Base-by-base conservation (phyloP, 202 grass and related monocot genomes). In the Dendrocalamus latiflorus region DNA sequence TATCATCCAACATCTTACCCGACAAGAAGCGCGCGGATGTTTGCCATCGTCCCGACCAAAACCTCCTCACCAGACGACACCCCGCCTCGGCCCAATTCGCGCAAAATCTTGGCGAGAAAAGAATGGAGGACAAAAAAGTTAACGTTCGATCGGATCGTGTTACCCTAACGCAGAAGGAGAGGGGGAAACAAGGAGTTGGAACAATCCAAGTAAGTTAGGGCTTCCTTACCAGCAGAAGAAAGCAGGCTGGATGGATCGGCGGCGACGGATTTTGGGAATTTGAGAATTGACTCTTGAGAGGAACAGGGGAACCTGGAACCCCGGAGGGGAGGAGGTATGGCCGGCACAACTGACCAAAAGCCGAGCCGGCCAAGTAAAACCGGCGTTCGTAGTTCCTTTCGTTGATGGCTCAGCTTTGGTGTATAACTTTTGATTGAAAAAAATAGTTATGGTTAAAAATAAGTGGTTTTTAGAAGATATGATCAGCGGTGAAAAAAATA, bases 11-110 rank as follows among this genome's bases (percentile, higher is more conserved):
- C 70, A 60, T 68, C 82, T 85, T 70, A 89, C 87, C 87, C 76
- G 26, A 85, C 30, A 36, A 89, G 76, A 76, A 89, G 87, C 36
- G 70, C 81, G 22, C 82, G 87, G 26, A 89, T 75, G 70, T 89
- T 89, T 25, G 82, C 87, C 87, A 89, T 89, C 53, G 48, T 43
- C 47, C 74, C 26, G 20, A 33, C 47, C 36, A 59, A 55, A 54
- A 26, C 34, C 26, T 26, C 55, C 12, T 9, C 56, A 25, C 39
- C 37, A 70, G 39, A 58, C 2, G 45, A 70, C n/a, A n/a, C n/a
- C 68, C 8, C 58, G 62, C 71, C 63, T 58, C 5, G 4, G 8
- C 33, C 22, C 34, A 58, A 82, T 71, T 47, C 22, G 22, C 43
- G 50, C 8, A 59, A 75, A 58, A 39, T 62, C 41, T 81, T 60